These are phyloP conservation scores for Cerrena zonata DNA, from an alignment of 1,284 basidiomycete species.

Conservation along the genomic window DNA sequence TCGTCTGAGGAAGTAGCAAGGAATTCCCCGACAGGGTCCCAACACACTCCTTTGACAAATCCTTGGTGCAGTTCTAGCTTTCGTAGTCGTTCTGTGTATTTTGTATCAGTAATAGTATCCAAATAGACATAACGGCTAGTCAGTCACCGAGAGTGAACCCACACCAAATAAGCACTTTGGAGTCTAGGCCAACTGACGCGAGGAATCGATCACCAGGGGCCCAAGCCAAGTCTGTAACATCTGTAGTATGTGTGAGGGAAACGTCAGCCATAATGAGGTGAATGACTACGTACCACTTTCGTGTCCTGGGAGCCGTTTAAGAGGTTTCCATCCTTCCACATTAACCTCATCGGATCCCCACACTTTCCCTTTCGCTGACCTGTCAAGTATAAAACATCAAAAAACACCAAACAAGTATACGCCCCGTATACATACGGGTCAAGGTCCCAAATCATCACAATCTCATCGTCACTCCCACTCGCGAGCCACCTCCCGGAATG, in stretches of 20 bases:
- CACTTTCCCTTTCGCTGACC: slow-evolving; percentile 75
- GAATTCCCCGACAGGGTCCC: slow-evolving; percentile 95
- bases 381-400: slow-evolving; percentile 25
- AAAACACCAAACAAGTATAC: not conserved
- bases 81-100: slow-evolving; percentile 56
- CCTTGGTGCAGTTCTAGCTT: slow-evolving; percentile 88
- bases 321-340: slow-evolving; percentile 94
- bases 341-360: slow-evolving; percentile 92
- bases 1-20: slow-evolving; percentile 97
- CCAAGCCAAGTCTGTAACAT: slow-evolving; percentile 96
- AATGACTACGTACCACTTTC: slow-evolving; percentile 64
- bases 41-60: slow-evolving; percentile 97
- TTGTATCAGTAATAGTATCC: not conserved
- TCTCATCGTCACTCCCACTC: slow-evolving; percentile 92
- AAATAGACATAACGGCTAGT: slow-evolving; percentile 3
- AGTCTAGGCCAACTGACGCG: slow-evolving; percentile 92
- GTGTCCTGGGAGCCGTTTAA: slow-evolving; percentile 88
- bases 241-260: slow-evolving; percentile 35
- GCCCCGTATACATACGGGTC: slow-evolving; percentile 72
- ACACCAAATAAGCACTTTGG: slow-evolving; percentile 88
- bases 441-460: slow-evolving; percentile 95
- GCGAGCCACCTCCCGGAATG: slow-evolving; percentile 91
- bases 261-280: slow-evolving; percentile 11
- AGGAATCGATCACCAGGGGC: slow-evolving; percentile 85
- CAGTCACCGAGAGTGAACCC: slow-evolving; percentile 75